Base-by-base conservation (phyloP, 495 filamentous ascomycete genomes). In the Aspergillus bertholletiae region DNA sequence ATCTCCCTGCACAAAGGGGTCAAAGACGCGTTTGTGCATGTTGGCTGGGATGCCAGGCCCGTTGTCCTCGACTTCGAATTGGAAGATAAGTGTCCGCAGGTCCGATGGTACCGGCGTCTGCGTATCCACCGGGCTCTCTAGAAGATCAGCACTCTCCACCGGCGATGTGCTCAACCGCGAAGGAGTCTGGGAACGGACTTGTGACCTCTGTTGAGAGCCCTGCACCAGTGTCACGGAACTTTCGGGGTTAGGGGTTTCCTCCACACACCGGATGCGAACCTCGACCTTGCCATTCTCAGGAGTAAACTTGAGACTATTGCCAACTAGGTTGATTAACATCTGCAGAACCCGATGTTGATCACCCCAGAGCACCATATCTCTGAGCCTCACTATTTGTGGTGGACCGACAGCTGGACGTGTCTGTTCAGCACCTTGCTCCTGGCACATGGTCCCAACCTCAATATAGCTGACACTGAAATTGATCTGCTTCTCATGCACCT, bases 1-100 rank as follows among this genome's bases (percentile, higher is more conserved):
- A 65, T 97, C 92, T 1, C 89, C 92, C 69, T 97, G 92, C 8
- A 96, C 87, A 61, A 97, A 97, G 0, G 92, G 92, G 64, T 97
- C 92, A 71, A 97, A 97, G 23, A 97, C 88, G 56, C 84, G 82
- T 53, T 88, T 72, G 55, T 89, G 89, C 51, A 92, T 80, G 46
- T 84, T 70, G 22, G 82, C 80, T 0, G 91, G 86, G 54, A 97
- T 95, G n/a, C 92, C 92, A 3, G 91, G 92, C 0, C 92, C 92
- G 8, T 87, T 93, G 61, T 97, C 92, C 65, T 89, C 77, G 3
- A 97, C 90, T 65, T 92, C 87, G 53, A 96, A 96, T 63, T 93
- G 86, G 61, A 96, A 95, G 12, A 82, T 58, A 41, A 86, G 76
- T 20, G 77, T 67, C 74, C 82, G 32, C 82, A 85, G 60, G 78